Base-by-base conservation (phyloP, 2,329 filamentous ascomycete genomes). In the Plenodomus tracheiphilus region DNA sequence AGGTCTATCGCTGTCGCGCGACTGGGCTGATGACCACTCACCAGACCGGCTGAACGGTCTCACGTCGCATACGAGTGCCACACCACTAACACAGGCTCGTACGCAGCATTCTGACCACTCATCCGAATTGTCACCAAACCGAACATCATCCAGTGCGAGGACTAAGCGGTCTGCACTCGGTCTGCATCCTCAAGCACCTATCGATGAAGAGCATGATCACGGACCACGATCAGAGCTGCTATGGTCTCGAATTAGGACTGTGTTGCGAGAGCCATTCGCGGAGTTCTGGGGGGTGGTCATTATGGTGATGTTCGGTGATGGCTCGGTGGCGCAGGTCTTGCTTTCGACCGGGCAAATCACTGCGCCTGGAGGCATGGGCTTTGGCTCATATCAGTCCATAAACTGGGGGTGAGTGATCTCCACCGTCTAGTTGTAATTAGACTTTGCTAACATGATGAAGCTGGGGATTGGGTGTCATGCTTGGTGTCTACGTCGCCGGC, bases 401-500 rank as follows among this genome's bases (percentile, higher is more conserved):
- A 71, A 64, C 4, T 77, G 75, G 75, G 74, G 73, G 64, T 71
- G 49, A 54, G 61, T 46, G 7, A 4, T 3, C 1, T 4, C 34
- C 36, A 6, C 36, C 17, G 8, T 19, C 10, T 2, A 9, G 36
- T 30, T 18, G 13, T 11, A 6, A 47, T 13, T 5, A 18, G 38
- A 17, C 22, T 15, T n/a, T 10, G 46, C 50, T 61, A 18, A 62
- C 50, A 10, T 1, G 1, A 0, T n/a, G 15, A 34, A 70, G 69
- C 32, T 75, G 73, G 67, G 67, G 62, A 2, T 43, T 73, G 6
- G 68, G 69, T 1, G 65, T 73, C 3, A 73, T 75, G 71, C 61
- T 74, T 2, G 72, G 85, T 4, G 81, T 88, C 35, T 89, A 89
- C 59, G 79, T 81, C n/a, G 77, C 77, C 5, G 81, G 81, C 43